Evolutionary conservation across 345 rosid species (phyloP), one percentile per base, ranked within the genome.

Genomic region (Alliaria petiolata): DNA sequence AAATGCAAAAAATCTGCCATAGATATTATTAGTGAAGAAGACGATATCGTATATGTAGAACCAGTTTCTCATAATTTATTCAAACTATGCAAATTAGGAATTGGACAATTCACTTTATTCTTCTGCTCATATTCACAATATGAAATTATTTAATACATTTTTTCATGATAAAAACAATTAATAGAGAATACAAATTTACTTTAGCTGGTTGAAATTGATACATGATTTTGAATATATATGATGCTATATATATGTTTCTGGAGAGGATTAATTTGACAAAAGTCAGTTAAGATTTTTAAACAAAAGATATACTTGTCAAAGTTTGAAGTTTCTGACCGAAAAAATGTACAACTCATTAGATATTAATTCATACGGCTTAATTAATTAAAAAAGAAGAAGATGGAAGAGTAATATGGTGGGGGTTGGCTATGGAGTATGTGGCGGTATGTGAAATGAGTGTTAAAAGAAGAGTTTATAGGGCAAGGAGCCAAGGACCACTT

Each of bases 401-500:
- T 33, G 62, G 30, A n/a, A 28, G 61, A 60, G 35, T 50, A 51
- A 51, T 17, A 40, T 60, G 25, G 62, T 52, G 45, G 69, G 34
- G 44, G 44, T 8, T 49, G 30, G 58, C 13, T 65, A 36, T 55
- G 28, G 69, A 53, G 54, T 71, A 71, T n/a, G n/a, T n/a, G n/a
- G n/a, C n/a, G n/a, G n/a, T n/a, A n/a, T n/a, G n/a, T n/a, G n/a
- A 62, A 49, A 56, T n/a, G 77, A 51, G 61, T 66, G 49, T 42
- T 67, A 51, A 67, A 60, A 67, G 64, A 67, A 67, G 46, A 61
- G 61, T 8, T 75, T 75, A 38, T 25, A 75, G 78, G 38, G 49
- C n/a, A n/a, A n/a, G n/a, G n/a, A n/a, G n/a, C n/a, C 26, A 67
- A 60, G 78, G 78, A 67, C 78, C 78, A 67, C 74, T 52, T 10